Percentiles rank a stretch among this genome's conserved stretches.
These are phyloP conservation scores for Eutypa lata DNA, from an alignment of 2,329 filamentous ascomycete genomes.

Conservation along the genomic window DNA sequence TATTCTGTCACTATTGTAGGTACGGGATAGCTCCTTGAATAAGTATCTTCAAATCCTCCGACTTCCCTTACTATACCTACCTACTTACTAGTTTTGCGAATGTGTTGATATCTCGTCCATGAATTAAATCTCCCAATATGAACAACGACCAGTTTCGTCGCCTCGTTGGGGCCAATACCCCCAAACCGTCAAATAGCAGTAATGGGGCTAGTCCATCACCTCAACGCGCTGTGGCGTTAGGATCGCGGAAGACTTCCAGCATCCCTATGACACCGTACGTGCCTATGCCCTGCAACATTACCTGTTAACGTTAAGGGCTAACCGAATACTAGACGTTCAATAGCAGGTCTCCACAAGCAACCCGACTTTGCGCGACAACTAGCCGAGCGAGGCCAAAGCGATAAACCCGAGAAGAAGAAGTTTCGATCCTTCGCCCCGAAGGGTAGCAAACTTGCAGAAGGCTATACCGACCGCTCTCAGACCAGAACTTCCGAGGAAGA, in stretches of 20 bases:
- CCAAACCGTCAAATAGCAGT: constrained; percentile 36
- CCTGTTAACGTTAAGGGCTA: constrained; percentile 15
- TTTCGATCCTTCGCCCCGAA: constrained; percentile 78
- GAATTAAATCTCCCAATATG: constrained; percentile 50
- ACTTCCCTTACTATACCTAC: too few relatives aligned
- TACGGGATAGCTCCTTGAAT: too few relatives aligned
- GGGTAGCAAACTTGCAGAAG: constrained; percentile 73
- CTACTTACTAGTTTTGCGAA: background rate
- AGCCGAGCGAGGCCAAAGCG: constrained; percentile 63
- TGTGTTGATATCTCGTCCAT: background rate
- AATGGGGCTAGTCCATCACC: constrained; percentile 42
- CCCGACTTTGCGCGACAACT: constrained; percentile 81
- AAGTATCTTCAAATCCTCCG: too few relatives aligned
- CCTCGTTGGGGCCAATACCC: constrained; percentile 57
- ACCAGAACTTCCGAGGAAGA: constrained; percentile 53
- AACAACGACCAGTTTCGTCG: constrained; percentile 94
- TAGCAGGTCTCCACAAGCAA: constrained; percentile 50
- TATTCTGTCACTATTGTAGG: too few relatives aligned
- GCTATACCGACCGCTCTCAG: constrained; percentile 81
- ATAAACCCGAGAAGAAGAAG: constrained; percentile 67
- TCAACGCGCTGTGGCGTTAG: constrained; percentile 52
- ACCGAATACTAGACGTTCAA: constrained; percentile 56
- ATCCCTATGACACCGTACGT: constrained; percentile 93
- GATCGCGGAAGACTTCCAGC: constrained; percentile 73
- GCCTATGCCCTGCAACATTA: background rate